These are phyloP conservation scores for Endotrypanum monterogeii DNA, from an alignment of 208 protist species.

Conservation along the genomic window DNA sequence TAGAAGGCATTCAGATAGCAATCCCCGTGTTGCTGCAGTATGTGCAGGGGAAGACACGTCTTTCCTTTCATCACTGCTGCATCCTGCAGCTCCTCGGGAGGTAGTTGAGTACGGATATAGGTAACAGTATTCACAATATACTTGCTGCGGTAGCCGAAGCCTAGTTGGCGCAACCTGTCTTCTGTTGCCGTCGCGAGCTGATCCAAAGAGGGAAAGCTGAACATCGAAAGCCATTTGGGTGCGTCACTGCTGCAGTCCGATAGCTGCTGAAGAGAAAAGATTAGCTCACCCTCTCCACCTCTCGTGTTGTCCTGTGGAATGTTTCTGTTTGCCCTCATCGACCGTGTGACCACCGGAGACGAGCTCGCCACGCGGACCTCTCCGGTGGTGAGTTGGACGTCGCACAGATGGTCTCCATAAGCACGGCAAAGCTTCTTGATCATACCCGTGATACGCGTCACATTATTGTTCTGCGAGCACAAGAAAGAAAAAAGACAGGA, in stretches of 20 bases:
- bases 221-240: constrained; percentile 37
- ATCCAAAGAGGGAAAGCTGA: constrained; percentile 52
- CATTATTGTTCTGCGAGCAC: constrained; percentile 87
- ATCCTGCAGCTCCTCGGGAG: neutral
- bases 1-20: constrained; percentile 51
- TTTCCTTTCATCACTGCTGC: neutral
- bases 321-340: neutral
- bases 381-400: constrained; percentile 40
- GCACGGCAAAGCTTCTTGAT: constrained; percentile 41
- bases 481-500: constrained; percentile 76
- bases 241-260: neutral
- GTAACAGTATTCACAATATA: constrained; percentile 48
- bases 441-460: constrained; percentile 71
- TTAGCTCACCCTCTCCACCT: neutral
- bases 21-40: constrained; percentile 9
- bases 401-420: constrained; percentile 63
- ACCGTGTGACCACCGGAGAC: neutral
- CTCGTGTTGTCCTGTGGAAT: neutral
- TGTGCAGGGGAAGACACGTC: neutral
- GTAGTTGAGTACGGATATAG: neutral
- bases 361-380: constrained; percentile 17
- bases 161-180: constrained; percentile 37
- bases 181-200: constrained; percentile 43
- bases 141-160: constrained; percentile 80
- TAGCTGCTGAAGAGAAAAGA: neutral